phyloP scores from a whole-genome alignment of 805 yeast genomes.

The Metschnikowia sp. region DNA sequence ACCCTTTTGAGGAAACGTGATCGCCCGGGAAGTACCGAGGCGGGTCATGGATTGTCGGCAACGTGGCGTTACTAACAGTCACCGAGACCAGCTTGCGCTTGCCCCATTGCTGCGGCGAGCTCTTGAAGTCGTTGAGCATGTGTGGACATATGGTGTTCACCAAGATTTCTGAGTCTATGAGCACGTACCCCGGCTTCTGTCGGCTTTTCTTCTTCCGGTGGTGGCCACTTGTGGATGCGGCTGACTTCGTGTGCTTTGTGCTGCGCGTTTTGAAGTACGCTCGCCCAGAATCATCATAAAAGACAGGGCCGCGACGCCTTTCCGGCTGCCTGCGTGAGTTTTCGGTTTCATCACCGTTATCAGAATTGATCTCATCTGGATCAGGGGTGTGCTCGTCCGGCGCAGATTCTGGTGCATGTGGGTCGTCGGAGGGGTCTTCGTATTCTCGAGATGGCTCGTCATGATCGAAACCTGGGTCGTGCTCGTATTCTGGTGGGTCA shows the following conservation, averaged over 20 bases:
- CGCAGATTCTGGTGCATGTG: too few relatives aligned
- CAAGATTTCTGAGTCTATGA: constrained; percentile 12
- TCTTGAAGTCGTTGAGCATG: constrained; percentile 12
- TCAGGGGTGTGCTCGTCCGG: too few relatives aligned
- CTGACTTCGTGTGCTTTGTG: not conserved
- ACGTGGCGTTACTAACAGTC: not conserved
- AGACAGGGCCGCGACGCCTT: not conserved
- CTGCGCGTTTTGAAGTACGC: not conserved
- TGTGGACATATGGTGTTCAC: constrained; percentile 12
- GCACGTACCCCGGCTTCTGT: constrained; percentile 10
- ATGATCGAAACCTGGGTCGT: too few relatives aligned
- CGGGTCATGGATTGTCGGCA: not conserved
- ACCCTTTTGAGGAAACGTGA: constrained; percentile 1
- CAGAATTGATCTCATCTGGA: too few relatives aligned
- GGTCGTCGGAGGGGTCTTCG: not conserved
- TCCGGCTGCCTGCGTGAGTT: not conserved
- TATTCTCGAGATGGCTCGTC: too few relatives aligned
- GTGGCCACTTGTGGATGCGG: not conserved
- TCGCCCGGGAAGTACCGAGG: constrained; percentile 7
- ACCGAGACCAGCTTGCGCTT: constrained; percentile 5
- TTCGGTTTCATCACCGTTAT: not conserved
- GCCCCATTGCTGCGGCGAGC: constrained; percentile 10
- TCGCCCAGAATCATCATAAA: not conserved
- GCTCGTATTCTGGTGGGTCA: too few relatives aligned
- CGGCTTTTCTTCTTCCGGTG: not conserved